Percentiles rank a stretch among this genome's conserved stretches.
Evolutionary conservation across 2,329 filamentous ascomycete species (phyloP).

Genomic region (Emericellopsis atlantica): DNA sequence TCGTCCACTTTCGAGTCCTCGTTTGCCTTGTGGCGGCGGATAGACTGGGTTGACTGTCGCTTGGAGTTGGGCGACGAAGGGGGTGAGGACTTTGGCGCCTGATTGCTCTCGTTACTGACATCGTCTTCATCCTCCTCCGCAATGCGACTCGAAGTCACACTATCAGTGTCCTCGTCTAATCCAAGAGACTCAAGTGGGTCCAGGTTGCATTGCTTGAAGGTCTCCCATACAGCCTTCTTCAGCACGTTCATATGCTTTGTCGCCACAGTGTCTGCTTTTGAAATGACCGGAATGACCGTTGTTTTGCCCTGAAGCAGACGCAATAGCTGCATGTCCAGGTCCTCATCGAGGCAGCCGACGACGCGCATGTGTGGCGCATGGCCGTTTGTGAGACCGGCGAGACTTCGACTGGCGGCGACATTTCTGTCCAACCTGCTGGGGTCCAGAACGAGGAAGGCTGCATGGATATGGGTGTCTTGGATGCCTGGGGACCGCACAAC

Average conservation of each 20-base stretch:
- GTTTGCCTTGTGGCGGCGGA: constrained; percentile 30
- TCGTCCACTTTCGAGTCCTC: constrained; percentile 37
- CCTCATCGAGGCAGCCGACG: constrained; percentile 67
- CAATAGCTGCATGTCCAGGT: constrained; percentile 82
- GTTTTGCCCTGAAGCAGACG: constrained; percentile 85
- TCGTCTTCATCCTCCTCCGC: constrained; percentile 41
- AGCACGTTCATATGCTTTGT: constrained; percentile 84
- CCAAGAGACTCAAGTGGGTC: constrained; percentile 82
- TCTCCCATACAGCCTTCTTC: constrained; percentile 83
- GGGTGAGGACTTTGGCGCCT: constrained; percentile 23
- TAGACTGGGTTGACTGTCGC: constrained; percentile 31
- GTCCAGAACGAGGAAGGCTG: constrained; percentile 84
- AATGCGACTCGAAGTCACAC: constrained; percentile 39
- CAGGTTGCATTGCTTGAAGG: constrained; percentile 71
- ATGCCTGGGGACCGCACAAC: constrained; percentile 85
- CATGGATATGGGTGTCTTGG: constrained; percentile 95
- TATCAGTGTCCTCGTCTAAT: constrained; percentile 53
- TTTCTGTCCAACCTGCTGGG: constrained; percentile 76
- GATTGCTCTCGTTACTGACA: constrained; percentile 15
- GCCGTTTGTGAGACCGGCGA: constrained; percentile 24
- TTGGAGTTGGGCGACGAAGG: constrained; percentile 26
- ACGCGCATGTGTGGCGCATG: constrained; percentile 22
- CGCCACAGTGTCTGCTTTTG: constrained; percentile 96
- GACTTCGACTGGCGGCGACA: constrained; percentile 51
- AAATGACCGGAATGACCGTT: constrained; percentile 87